A percentile compares a stretch with the other conserved stretches of the same genome.
Conservation (phyloP, 148 eudicot genomes). For the Vaccinium corymbosum region DNA sequence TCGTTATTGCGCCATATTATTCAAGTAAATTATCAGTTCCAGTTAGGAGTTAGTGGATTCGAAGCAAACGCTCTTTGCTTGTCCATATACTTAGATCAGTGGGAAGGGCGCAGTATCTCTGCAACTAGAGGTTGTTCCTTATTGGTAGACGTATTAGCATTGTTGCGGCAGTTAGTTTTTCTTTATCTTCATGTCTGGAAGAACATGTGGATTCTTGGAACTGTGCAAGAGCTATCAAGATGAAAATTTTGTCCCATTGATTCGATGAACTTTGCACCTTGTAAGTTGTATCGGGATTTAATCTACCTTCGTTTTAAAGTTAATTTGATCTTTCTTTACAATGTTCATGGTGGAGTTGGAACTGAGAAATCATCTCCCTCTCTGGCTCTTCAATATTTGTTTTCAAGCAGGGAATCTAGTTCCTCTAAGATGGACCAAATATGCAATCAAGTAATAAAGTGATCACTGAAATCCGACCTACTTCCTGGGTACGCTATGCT, state of each 20-base stretch:
- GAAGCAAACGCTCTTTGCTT: conserved; percentile 54
- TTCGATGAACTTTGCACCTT: background rate
- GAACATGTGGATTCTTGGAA: background rate
- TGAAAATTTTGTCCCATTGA: background rate
- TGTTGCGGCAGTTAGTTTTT: background rate
- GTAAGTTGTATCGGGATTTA: background rate
- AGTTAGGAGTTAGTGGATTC: conserved; percentile 13
- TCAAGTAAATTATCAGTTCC: background rate
- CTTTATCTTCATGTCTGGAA: background rate
- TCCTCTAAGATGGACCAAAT: background rate
- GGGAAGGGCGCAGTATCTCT: background rate
- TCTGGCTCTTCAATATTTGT: no score
- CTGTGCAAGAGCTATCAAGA: background rate
- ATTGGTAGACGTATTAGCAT: background rate
- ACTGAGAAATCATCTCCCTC: background rate
- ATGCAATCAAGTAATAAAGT: background rate
- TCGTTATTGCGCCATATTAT: background rate
- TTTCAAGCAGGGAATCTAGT: background rate
- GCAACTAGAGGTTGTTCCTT: background rate
- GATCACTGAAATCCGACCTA: background rate
- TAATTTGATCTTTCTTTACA: background rate
- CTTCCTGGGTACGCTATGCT: background rate
- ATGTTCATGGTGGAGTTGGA: background rate
- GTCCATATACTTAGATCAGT: conserved; percentile 13
- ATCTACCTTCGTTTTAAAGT: background rate